These are phyloP conservation scores for Drechslerella coelobrocha DNA, from an alignment of 2,329 filamentous ascomycete genomes.

Conservation along the genomic window DNA sequence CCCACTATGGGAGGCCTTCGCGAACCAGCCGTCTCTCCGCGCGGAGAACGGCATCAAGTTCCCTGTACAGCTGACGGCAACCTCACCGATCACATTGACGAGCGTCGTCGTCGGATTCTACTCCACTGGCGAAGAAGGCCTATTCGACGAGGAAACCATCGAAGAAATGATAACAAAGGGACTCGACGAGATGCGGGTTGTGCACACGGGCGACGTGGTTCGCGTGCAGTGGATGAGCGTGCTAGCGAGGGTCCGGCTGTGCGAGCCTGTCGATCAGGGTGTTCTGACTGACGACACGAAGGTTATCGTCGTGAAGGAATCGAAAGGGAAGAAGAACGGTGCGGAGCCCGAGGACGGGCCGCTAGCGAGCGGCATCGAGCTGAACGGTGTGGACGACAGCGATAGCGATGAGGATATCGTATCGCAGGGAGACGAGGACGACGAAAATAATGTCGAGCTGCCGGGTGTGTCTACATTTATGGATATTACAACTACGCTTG, in stretches of 20 bases:
- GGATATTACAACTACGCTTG: conserved; percentile 40
- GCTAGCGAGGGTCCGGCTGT: conserved; percentile 86
- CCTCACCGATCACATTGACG: conserved; percentile 39
- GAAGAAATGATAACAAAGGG: conserved; percentile 74
- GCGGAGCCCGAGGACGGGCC: conserved; percentile 59
- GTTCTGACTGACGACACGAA: conserved; percentile 77
- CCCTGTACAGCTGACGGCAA: conserved; percentile 45
- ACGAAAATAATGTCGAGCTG: conserved; percentile 46
- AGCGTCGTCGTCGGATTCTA: conserved; percentile 47
- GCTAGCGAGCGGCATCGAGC: conserved; percentile 57
- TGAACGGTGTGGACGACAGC: conserved; percentile 66
- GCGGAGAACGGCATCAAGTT: conserved; percentile 51
- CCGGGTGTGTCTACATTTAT: conserved; percentile 47
- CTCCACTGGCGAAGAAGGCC: conserved; percentile 46
- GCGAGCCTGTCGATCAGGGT: conserved; percentile 91
- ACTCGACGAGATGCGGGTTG: conserved; percentile 73
- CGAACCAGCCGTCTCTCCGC: conserved; percentile 38
- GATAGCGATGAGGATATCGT: conserved; percentile 67
- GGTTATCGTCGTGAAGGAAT: conserved; percentile 70
- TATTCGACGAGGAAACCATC: conserved; percentile 56
- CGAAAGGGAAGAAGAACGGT: conserved; percentile 20
- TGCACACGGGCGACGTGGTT: conserved; percentile 83
- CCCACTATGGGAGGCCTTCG: conserved; percentile 56
- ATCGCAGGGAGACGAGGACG: conserved; percentile 56
- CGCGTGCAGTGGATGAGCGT: conserved; percentile 57